These are phyloP conservation scores for Suillus subaureus DNA, from an alignment of 768 basidiomycete species.

Conservation along the genomic window DNA sequence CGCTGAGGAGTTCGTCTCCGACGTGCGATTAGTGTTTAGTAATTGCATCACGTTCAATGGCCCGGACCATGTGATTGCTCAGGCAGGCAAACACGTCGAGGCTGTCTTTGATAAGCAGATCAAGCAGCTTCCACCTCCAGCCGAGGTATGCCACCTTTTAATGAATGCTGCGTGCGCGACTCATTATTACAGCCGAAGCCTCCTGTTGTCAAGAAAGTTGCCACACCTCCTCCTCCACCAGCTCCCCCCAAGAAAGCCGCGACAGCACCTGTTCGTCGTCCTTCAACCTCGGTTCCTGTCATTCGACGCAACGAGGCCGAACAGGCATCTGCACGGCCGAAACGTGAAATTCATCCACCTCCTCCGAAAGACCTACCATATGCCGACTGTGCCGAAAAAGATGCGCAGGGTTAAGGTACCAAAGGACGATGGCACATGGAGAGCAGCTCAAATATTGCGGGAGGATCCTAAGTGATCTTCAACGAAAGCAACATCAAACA, in stretches of 20 bases:
- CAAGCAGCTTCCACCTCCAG: slow-evolving; percentile 76
- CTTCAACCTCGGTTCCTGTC: slow-evolving; percentile 80
- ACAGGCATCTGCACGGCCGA: slow-evolving; percentile 70
- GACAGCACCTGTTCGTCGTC: slow-evolving; percentile 57
- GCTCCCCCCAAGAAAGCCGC: slow-evolving; percentile 35
- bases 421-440: slow-evolving; percentile 66
- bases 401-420: slow-evolving; percentile 58
- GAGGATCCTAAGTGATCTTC: slow-evolving; percentile 73
- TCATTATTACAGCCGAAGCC: slow-evolving; percentile 42
- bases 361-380: slow-evolving; percentile 90
- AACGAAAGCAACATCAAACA: slow-evolving; percentile 74
- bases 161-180: slow-evolving; percentile 17
- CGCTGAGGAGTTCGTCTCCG: slow-evolving; percentile 80
- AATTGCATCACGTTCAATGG: slow-evolving; percentile 95
- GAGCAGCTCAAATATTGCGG: slow-evolving; percentile 86
- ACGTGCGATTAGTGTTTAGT: slow-evolving; percentile 85
- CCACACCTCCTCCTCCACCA: slow-evolving; percentile 37
- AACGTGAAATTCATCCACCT: slow-evolving; percentile 97
- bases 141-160: slow-evolving; percentile 60
- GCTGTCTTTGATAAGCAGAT: slow-evolving; percentile 87
- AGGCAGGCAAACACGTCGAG: slow-evolving; percentile 82
- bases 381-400: slow-evolving; percentile 73
- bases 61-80: slow-evolving; percentile 76
- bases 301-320: slow-evolving; percentile 77
- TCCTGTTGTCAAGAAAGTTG: slow-evolving; percentile 44